Evolutionary conservation across 2,329 filamentous ascomycete species (phyloP).

Genomic region (Xylogone sp.): DNA sequence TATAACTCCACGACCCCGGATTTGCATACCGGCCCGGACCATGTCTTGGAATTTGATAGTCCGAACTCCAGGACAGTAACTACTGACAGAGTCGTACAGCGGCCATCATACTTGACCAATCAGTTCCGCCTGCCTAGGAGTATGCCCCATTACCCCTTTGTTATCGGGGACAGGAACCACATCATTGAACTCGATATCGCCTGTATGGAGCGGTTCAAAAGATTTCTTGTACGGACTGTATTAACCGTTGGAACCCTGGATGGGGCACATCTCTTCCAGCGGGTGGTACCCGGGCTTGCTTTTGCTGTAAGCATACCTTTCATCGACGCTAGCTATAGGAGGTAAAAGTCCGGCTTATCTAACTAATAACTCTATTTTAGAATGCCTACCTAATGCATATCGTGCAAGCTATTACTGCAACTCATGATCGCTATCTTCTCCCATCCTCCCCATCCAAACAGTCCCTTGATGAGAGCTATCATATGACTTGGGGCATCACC

Average conservation of each 20-base stretch:
- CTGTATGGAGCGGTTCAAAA: conserved; percentile 31
- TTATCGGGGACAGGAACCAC: conserved; percentile 3
- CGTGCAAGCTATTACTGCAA: conserved; percentile 46
- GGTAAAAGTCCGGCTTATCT: too few species aligned
- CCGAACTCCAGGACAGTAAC: neutral
- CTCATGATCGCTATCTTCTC: conserved; percentile 46
- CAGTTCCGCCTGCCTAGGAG: neutral
- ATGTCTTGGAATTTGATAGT: neutral
- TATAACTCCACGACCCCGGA: conserved; percentile 33
- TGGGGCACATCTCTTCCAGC: conserved; percentile 30
- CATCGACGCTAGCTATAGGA: too few species aligned
- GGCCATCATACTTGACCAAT: neutral
- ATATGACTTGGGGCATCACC: conserved; percentile 43
- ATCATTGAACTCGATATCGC: conserved; percentile 14
- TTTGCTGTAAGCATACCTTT: conserved; percentile 31
- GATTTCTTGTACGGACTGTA: conserved; percentile 40
- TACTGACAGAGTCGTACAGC: neutral
- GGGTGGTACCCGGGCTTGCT: conserved; percentile 34
- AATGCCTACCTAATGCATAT: conserved; percentile 44
- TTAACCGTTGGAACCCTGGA: conserved; percentile 33
- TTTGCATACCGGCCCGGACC: conserved; percentile 20
- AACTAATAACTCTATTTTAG: conserved; percentile 4
- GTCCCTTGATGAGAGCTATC: conserved; percentile 36
- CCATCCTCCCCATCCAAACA: conserved; percentile 13
- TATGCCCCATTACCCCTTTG: neutral